Conservation (phyloP, 352 stramenopile species). For the Phytophthora cactorum region DNA sequence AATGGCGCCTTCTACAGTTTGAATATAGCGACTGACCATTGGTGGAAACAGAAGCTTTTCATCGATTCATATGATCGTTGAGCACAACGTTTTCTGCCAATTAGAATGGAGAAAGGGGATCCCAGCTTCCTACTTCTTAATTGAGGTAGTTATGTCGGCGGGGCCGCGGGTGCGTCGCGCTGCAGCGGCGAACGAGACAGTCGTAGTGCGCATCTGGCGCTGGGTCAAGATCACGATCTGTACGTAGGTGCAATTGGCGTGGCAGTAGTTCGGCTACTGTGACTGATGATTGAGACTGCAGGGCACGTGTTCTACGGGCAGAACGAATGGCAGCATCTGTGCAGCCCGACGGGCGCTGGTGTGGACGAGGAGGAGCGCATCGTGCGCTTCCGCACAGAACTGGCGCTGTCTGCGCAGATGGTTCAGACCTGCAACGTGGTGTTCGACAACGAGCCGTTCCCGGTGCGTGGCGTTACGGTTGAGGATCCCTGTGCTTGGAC, state of each 20-base stretch:
- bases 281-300: constrained; percentile 19
- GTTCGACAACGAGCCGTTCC: constrained; percentile 80
- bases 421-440: constrained; percentile 79
- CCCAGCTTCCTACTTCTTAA: not conserved
- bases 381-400: constrained; percentile 74
- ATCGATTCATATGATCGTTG: not conserved
- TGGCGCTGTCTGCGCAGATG: constrained; percentile 67
- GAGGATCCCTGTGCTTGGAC: not conserved
- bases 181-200: constrained; percentile 57
- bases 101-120: not conserved
- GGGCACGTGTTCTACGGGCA: constrained; percentile 67
- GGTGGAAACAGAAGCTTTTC: not conserved
- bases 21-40: constrained; percentile 16
- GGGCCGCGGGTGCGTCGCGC: constrained; percentile 60
- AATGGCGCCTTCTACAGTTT: constrained; percentile 27
- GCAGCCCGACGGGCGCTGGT: constrained; percentile 34
- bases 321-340: constrained; percentile 82
- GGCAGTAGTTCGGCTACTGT: not conserved
- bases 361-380: constrained; percentile 70
- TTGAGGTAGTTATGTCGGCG: constrained; percentile 46
- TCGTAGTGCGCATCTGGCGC: constrained; percentile 68
- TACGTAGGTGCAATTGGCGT: constrained; percentile 16
- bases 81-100: not conserved
- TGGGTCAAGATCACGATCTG: constrained; percentile 73
- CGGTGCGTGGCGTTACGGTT: constrained; percentile 34